Conservation (phyloP, 2,329 filamentous ascomycete species). For the Hypoxylon sp. region DNA sequence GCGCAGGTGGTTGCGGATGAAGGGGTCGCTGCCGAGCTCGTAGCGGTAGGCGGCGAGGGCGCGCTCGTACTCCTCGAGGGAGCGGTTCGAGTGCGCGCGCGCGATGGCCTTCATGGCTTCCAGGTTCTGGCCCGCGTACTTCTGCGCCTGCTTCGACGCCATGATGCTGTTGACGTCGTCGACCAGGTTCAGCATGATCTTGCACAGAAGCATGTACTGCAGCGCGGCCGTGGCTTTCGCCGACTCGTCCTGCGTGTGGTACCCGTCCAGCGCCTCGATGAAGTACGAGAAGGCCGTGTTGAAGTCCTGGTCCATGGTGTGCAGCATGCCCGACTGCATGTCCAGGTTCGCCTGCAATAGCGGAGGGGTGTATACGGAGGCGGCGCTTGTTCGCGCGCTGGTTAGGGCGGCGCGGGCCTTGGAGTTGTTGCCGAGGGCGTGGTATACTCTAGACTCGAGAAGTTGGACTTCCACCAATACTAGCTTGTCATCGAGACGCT, state of each 20-base stretch:
- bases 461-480: conserved; percentile 98
- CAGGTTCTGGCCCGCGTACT: conserved; percentile 94
- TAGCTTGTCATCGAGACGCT: conserved; percentile 98
- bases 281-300: conserved; percentile 99
- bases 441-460: conserved; percentile 96
- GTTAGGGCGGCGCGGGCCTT: conserved; percentile 97
- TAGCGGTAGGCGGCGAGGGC: conserved; percentile 91
- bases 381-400: conserved; percentile 92
- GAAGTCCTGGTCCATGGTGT: conserved; percentile 99
- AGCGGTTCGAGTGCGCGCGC: conserved; percentile 93
- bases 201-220: conserved; percentile 99
- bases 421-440: conserved; percentile 94
- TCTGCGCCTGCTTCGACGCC: conserved; percentile 95
- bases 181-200: conserved; percentile 98
- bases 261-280: conserved; percentile 98
- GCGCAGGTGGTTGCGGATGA: conserved; percentile 96
- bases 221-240: conserved; percentile 94
- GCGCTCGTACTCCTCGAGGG: conserved; percentile 96
- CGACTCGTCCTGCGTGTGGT: conserved; percentile 91
- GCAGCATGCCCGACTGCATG: conserved; percentile 99
- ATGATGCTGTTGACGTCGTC: conserved; percentile 97
- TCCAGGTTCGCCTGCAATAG: conserved; percentile 95
- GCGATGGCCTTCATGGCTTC: conserved; percentile 99
- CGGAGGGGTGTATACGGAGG: conserved; percentile 96
- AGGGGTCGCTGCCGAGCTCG: conserved; percentile 93